These are phyloP conservation scores for Crucihimalaya himalaica DNA, from an alignment of 345 rosid species.

Conservation along the genomic window DNA sequence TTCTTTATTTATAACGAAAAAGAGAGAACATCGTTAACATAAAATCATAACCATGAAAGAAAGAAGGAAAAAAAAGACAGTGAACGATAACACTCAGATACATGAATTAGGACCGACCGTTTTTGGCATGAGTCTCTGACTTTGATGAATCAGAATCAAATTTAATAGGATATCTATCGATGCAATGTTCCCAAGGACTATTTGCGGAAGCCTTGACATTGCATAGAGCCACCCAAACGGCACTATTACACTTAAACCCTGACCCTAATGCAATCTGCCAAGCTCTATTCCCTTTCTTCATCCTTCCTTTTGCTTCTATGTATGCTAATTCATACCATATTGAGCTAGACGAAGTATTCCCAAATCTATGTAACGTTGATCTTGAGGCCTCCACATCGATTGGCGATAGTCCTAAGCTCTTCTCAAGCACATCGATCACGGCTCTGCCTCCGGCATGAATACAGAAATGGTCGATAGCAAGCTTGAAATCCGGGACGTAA, in stretches of 20 bases:
- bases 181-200: conserved; percentile 72
- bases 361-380: conserved; percentile 82
- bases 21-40: conserved; percentile 9
- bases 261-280: conserved; percentile 93
- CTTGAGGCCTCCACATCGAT: conserved; percentile 75
- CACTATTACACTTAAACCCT: conserved; percentile 91
- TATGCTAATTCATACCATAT: conserved; percentile 90
- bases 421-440: conserved; percentile 86
- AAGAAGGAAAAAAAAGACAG: not conserved
- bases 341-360: conserved; percentile 88
- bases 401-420: conserved; percentile 68
- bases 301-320: conserved; percentile 74
- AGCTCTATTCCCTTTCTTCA: conserved; percentile 67
- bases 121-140: conserved; percentile 22
- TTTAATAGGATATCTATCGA: conserved; percentile 65
- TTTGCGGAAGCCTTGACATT: conserved; percentile 51
- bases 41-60: conserved; percentile 14
- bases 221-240: conserved; percentile 66
- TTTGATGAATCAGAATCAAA: conserved; percentile 24
- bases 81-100: not conserved
- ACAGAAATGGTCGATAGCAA: conserved; percentile 81
- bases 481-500: conserved; percentile 78
- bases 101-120: conserved; percentile 33
- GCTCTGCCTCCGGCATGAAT: conserved; percentile 88
- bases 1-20: conserved; percentile 34